Evolutionary conservation across 495 filamentous ascomycete genomes (phyloP).

Genomic region (Xylaria bambusicola): DNA sequence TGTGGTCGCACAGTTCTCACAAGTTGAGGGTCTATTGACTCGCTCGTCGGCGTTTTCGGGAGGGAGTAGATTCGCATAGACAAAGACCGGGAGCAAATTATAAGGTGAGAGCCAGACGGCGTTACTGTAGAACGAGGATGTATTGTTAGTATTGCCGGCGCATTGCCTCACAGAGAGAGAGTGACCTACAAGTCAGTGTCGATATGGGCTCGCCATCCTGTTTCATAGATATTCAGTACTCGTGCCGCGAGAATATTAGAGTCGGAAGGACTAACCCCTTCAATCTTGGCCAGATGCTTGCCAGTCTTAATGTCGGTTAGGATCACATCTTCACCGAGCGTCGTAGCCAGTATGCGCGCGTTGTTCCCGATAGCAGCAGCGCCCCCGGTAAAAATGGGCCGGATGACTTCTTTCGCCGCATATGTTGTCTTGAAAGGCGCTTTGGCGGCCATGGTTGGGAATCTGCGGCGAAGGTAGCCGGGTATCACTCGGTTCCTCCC

Average conservation of each 20-base stretch:
- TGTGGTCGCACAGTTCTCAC: conserved; percentile 87
- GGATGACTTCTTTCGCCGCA: conserved; percentile 74
- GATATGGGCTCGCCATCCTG: conserved; percentile 94
- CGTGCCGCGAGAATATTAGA: conserved; percentile 4
- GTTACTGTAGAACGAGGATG: conserved; percentile 59
- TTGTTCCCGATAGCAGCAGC: conserved; percentile 78
- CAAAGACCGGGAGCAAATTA: conserved; percentile 88
- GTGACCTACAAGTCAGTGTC: conserved; percentile 69
- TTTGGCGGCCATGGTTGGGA: conserved; percentile 49
- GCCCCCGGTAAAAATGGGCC: conserved; percentile 92
- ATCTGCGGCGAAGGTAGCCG: neutral
- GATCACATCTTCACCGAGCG: conserved; percentile 83
- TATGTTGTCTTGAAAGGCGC: conserved; percentile 76
- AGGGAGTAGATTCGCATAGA: conserved; percentile 91
- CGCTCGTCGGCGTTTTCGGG: conserved; percentile 53
- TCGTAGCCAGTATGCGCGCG: conserved; percentile 82
- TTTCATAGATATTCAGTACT: conserved; percentile 12
- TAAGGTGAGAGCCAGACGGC: conserved; percentile 80
- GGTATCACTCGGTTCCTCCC: neutral
- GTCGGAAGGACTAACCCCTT: conserved; percentile 66
- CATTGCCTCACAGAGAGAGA: conserved; percentile 10
- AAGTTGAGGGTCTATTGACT: conserved; percentile 64
- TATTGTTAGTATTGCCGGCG: conserved; percentile 6
- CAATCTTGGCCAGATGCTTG: conserved; percentile 77
- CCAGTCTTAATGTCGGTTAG: conserved; percentile 85